A percentile compares a stretch with the other conserved stretches of the same genome.
These are phyloP conservation scores for Colletotrichum lentis DNA, from an alignment of 2,329 filamentous ascomycete genomes.

Conservation along the genomic window DNA sequence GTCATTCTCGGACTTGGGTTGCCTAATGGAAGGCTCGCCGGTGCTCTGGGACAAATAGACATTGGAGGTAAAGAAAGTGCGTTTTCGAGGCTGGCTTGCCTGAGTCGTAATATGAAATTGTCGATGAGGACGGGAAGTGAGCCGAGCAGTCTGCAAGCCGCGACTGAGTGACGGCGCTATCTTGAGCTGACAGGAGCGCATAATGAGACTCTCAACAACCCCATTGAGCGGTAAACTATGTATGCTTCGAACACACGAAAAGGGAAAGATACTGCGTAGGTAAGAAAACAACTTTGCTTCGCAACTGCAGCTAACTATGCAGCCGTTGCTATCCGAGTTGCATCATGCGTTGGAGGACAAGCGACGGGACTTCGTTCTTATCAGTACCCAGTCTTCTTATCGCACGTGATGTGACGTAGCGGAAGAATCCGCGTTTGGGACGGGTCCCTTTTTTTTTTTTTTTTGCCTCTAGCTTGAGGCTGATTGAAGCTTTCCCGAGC, in stretches of 20 bases:
- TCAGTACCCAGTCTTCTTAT: neutral
- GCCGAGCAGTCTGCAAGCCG: slow-evolving; percentile 26
- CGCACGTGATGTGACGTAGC: slow-evolving; percentile 21
- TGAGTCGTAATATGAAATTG: slow-evolving; percentile 58
- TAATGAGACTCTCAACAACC: slow-evolving; percentile 14
- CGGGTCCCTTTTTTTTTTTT: neutral
- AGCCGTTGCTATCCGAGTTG: neutral
- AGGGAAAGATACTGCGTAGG: neutral
- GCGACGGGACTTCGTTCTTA: slow-evolving; percentile 5
- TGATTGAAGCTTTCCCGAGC: neutral
- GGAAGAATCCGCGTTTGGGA: slow-evolving; percentile 12
- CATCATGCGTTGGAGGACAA: neutral
- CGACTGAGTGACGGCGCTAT: slow-evolving; percentile 32
- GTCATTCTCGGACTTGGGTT: slow-evolving; percentile 20
- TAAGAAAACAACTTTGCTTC: neutral
- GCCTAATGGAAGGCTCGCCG: slow-evolving; percentile 42
- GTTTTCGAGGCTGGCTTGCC: slow-evolving; percentile 60
- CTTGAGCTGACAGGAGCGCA: slow-evolving; percentile 32
- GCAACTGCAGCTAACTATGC: neutral
- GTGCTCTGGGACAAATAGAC: slow-evolving; percentile 58
- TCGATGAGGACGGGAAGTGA: slow-evolving; percentile 41
- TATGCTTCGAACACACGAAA: neutral
- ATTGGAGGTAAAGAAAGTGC: slow-evolving; percentile 73
- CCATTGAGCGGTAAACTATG: slow-evolving; percentile 20
- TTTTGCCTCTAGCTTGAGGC: too few species aligned